These are phyloP conservation scores for Nemania abortiva DNA, from an alignment of 2,329 filamentous ascomycete genomes.

Conservation along the genomic window DNA sequence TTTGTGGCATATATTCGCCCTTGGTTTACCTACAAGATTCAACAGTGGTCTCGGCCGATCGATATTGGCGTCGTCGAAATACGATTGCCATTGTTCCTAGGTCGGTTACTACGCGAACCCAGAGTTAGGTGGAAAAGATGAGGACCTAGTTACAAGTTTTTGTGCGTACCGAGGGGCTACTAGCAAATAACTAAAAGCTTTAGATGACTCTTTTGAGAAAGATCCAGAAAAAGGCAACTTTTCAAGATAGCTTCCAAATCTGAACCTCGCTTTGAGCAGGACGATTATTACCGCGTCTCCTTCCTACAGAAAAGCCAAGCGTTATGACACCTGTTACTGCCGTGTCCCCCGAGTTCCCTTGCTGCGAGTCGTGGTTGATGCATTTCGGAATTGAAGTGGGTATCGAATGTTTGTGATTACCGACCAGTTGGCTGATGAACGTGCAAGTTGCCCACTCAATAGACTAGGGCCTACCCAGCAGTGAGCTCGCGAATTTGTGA, in stretches of 20 bases:
- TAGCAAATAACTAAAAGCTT: slow-evolving; percentile 39
- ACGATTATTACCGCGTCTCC: slow-evolving; percentile 25
- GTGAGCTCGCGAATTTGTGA: slow-evolving; percentile 32
- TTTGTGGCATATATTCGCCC: slow-evolving; percentile 39
- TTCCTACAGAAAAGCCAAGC: slow-evolving; percentile 18
- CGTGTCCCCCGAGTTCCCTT: slow-evolving; percentile 11
- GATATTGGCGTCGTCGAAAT: slow-evolving; percentile 48
- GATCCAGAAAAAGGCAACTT: slow-evolving; percentile 43
- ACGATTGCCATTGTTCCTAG: slow-evolving; percentile 42
- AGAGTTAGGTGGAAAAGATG: slow-evolving; percentile 38
- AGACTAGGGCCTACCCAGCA: slow-evolving; percentile 17
- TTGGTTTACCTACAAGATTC: slow-evolving; percentile 39
- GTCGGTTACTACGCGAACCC: slow-evolving; percentile 42
- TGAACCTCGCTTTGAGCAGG: slow-evolving; percentile 47
- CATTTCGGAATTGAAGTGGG: slow-evolving; percentile 24
- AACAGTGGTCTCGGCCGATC: slow-evolving; percentile 42
- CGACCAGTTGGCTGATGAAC: slow-evolving; percentile 30
- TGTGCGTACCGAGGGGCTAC: slow-evolving; percentile 48
- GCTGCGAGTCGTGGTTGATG: slow-evolving; percentile 25
- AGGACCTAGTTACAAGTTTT: slow-evolving; percentile 51
- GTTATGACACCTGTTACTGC: slow-evolving; percentile 15
- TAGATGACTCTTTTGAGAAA: slow-evolving; percentile 44
- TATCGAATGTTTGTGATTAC: slow-evolving; percentile 20
- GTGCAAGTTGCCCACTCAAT: slow-evolving; percentile 26
- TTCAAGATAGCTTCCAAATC: slow-evolving; percentile 52